Percentiles rank a stretch among this genome's conserved stretches.
Evolutionary conservation across 2,329 filamentous ascomycete genomes (phyloP).

Genomic region (Ploettnerulaceae sp.): DNA sequence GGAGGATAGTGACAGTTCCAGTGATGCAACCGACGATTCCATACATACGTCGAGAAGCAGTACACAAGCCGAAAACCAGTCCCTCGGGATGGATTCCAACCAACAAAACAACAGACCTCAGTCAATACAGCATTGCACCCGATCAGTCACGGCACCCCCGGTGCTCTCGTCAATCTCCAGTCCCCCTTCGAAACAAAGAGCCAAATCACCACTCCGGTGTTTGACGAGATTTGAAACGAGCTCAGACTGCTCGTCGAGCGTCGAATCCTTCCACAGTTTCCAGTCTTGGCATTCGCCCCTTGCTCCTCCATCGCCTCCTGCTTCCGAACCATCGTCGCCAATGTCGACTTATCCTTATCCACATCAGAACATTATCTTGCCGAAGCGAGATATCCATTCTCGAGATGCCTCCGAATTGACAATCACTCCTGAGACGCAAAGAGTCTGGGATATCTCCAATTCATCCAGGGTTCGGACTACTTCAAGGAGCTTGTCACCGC

Average conservation of each 20-base stretch:
- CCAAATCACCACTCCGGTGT: conserved; percentile 22
- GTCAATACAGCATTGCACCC: conserved; percentile 32
- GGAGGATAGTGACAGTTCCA: conserved; percentile 26
- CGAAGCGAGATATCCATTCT: conserved; percentile 32
- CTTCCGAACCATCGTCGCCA: conserved; percentile 39
- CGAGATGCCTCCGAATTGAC: conserved; percentile 35
- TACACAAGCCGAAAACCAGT: conserved; percentile 31
- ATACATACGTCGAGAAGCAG: conserved; percentile 22
- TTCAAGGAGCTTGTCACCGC: conserved; percentile 18
- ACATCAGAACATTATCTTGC: conserved; percentile 38
- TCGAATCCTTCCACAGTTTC: conserved; percentile 51
- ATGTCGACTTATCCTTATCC: conserved; percentile 37
- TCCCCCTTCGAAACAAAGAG: conserved; percentile 37
- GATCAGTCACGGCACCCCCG: conserved; percentile 38
- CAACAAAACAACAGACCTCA: conserved; percentile 30
- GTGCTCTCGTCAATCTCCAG: conserved; percentile 41
- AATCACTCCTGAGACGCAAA: conserved; percentile 24
- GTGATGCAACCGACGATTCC: conserved; percentile 29
- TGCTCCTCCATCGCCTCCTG: conserved; percentile 42
- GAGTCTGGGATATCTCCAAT: conserved; percentile 22
- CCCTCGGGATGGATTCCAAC: conserved; percentile 29
- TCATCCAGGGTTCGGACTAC: conserved; percentile 10
- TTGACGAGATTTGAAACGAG: conserved; percentile 27
- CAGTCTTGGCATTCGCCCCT: conserved; percentile 48
- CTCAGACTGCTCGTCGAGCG: conserved; percentile 41